Base-by-base conservation (phyloP, 805 yeast species). In the Candida namnaoensis region DNA sequence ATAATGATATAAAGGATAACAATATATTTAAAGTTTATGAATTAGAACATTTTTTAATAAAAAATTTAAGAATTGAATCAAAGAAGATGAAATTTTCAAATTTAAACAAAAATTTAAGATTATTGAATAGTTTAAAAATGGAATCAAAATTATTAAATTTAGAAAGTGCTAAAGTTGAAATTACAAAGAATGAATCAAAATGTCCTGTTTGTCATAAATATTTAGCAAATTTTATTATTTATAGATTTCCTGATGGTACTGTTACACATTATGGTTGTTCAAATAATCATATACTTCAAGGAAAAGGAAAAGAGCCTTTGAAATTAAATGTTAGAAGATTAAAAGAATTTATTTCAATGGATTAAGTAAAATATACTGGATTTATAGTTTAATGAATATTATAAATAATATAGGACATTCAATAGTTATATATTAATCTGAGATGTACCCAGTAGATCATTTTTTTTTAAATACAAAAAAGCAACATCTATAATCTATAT, bases 161-260 rank as follows among this genome's bases (percentile, higher is more conserved):
- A 25, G 35, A 42, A 35, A 38, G 10, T 7, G 10, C 15, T 8
- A 25, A 27, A 13, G 24, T 25, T 6, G 24, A 39, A 15, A 28
- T 47, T 49, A 28, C 32, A 13, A 35, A 35, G 28, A 41, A 37
- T 39, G 38, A 40, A 27, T 35, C 41, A n/a, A 33, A 35, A n/a
- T 87, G 95, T 54, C 51, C 60, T 3, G 67, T 77, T 14, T 87
- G 95, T 58, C 61, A 65, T 23, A 79, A 78, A 49, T 57, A 64
- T 11, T 61, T 82, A 32, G 81, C 80, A 3, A 68, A 67, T 46
- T 69, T 76, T 38, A 76, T 82, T 1, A 60, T 79, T 30, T 66
- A 76, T 37, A 71, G 72, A 24, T 65, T 66, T 32, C 73, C 74
- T 0, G 64, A 68, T 30, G 61, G 51, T 13, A 54, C 58, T 4